These are phyloP conservation scores for Decorospora gaudefroyi DNA, from an alignment of 2,329 filamentous ascomycete species.

Conservation along the genomic window DNA sequence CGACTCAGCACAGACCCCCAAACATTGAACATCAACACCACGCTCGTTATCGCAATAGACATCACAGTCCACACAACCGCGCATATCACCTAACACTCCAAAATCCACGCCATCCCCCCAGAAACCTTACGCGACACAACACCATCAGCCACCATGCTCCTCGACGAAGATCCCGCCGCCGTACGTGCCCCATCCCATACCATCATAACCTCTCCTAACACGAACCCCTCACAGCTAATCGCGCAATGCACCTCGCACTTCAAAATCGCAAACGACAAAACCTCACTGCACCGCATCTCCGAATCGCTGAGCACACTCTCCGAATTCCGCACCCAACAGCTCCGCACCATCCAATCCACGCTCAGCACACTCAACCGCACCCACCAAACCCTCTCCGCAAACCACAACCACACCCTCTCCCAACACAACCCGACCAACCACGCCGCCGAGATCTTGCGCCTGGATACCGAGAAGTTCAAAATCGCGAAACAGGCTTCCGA, in stretches of 20 bases:
- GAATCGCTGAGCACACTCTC: conserved; percentile 83
- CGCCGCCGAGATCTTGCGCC: conserved; percentile 78
- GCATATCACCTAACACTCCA: not conserved
- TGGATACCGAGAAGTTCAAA: conserved; percentile 93
- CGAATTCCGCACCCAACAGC: conserved; percentile 77
- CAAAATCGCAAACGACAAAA: conserved; percentile 87
- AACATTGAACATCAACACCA: conserved; percentile 43
- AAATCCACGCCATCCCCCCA: not conserved
- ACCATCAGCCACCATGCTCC: conserved; percentile 69
- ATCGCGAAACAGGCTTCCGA: conserved; percentile 90
- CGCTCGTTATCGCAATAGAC: conserved; percentile 21
- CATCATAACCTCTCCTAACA: conserved; percentile 20
- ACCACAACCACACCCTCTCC: conserved; percentile 75
- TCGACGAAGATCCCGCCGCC: conserved; percentile 88
- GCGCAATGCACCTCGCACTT: conserved; percentile 91
- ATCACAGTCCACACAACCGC: conserved; percentile 5
- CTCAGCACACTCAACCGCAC: conserved; percentile 69
- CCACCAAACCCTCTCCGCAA: conserved; percentile 72
- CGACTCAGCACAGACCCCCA: conserved; percentile 31
- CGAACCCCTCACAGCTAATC: conserved; percentile 70
- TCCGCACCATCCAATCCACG: conserved; percentile 49
- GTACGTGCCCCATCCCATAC: conserved; percentile 56
- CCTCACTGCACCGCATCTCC: conserved; percentile 78
- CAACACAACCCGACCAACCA: conserved; percentile 79
- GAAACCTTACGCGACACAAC: conserved; percentile 9